phyloP scores from a whole-genome alignment of 345 rosid species.

The Chamaenerion angustifolium region DNA sequence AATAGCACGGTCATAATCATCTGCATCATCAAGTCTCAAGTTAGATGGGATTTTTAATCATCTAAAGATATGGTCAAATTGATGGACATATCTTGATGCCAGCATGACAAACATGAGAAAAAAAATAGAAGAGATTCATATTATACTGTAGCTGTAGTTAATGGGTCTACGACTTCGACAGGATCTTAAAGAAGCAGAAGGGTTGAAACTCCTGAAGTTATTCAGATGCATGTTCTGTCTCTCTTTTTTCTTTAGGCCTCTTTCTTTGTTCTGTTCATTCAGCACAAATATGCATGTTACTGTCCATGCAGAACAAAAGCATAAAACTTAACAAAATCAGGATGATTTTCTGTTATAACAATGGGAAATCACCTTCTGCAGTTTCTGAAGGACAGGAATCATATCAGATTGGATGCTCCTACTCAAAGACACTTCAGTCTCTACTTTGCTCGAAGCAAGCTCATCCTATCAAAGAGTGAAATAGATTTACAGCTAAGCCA shows the following conservation, averaged over 20 bases:
- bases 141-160: constrained; percentile 62
- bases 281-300: not conserved
- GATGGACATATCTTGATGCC: not conserved
- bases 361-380: constrained; percentile 35
- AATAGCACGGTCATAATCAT: constrained; percentile 60
- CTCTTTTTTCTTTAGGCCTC: constrained; percentile 37
- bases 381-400: constrained; percentile 47
- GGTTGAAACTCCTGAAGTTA: constrained; percentile 18
- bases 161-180: constrained; percentile 48
- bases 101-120: not conserved
- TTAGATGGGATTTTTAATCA: constrained; percentile 3
- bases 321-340: not conserved
- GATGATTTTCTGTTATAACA: not conserved
- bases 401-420: constrained; percentile 33
- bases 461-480: constrained; percentile 31
- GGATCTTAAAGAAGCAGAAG: constrained; percentile 33
- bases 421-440: constrained; percentile 37
- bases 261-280: constrained; percentile 49
- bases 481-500: not conserved
- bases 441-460: constrained; percentile 40
- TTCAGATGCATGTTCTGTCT: constrained; percentile 39
- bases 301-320: constrained; percentile 1
- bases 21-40: constrained; percentile 24
- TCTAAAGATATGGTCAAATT: not conserved
- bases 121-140: constrained; percentile 1